Conservation (phyloP, 331 rosid species). For the Stylosanthes scabra region DNA sequence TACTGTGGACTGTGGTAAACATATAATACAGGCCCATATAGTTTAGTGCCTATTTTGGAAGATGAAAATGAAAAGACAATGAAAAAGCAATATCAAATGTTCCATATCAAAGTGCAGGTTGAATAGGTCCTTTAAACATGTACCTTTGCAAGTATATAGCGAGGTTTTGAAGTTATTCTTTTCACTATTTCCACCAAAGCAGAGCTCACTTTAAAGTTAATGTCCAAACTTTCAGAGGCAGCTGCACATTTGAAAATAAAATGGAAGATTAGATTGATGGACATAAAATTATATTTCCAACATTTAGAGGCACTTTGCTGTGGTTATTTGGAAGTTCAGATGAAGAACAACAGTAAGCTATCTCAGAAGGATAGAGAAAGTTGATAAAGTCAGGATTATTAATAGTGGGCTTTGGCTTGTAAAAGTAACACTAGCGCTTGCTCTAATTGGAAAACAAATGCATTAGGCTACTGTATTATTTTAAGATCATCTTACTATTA, state of each 20-base stretch:
- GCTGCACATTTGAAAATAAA: slow-evolving; percentile 58
- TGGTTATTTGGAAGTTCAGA: slow-evolving; percentile 9
- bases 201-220: slow-evolving; percentile 91
- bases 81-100: slow-evolving; percentile 27
- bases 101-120: slow-evolving; percentile 27
- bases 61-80: not conserved
- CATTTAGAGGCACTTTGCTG: slow-evolving; percentile 20
- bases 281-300: slow-evolving; percentile 1
- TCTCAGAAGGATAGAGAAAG: slow-evolving; percentile 2
- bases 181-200: slow-evolving; percentile 92
- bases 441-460: not conserved
- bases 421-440: not conserved
- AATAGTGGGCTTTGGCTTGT: not conserved
- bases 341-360: slow-evolving; percentile 15
- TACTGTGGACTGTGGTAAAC: not conserved
- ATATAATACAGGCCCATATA: not conserved
- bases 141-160: slow-evolving; percentile 98
- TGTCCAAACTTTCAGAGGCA: slow-evolving; percentile 89
- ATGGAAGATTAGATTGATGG: slow-evolving; percentile 34
- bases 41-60: slow-evolving; percentile 1
- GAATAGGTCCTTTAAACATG: slow-evolving; percentile 36
- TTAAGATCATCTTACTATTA: not conserved
- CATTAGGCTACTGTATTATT: not conserved
- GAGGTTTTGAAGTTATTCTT: slow-evolving; percentile 75
- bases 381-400: not conserved